Evolutionary conservation across 1,284 basidiomycete species (phyloP), one percentile per base, ranked within the genome.

Genomic region (Paramarasmius palmivorus): DNA sequence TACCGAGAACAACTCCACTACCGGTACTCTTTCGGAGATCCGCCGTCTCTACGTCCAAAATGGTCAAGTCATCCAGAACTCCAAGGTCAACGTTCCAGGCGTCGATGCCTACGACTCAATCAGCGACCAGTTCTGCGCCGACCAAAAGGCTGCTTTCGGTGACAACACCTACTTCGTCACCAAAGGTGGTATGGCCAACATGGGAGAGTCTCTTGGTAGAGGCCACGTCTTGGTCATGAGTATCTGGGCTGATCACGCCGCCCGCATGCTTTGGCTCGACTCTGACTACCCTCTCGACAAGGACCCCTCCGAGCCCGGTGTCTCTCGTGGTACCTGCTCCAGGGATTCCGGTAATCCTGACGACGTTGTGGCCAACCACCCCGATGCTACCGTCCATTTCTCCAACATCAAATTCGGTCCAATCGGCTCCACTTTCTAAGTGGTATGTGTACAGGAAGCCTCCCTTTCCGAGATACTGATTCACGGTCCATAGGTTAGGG

Each of bases 351-450:
- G 81, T 55, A 64, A 61, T 6, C 79, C 81, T 53, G 55, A 63
- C 4, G 67, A 74, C 47, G 73, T 82, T 62, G 77, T 81, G 65
- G 54, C 68, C 23, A 59, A 69, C 50, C 54, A 61, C 56, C 58
- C 73, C 49, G 70, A 65, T 64, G 69, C 73, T 37, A 66, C 68
- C 38, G 79, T 82, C 60, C 71, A 67, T 53, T 82, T 71, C 73
- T 82, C 79, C 32, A 79, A 81, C 77, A 81, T 83, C 72, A 76
- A 74, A 63, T 75, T 72, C 61, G 80, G 81, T 45, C 68, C 72
- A 63, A 74, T 82, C 60, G 77, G 76, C 60, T 73, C 77, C 49
- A 82, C 79, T 53, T 81, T 55, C 20, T 32, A 32, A 12, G 12
- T 32, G 29, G 12, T 6, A 6, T 6, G 29, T 32, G 29, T 6